A percentile compares a stretch with the other conserved stretches of the same genome.
These are phyloP conservation scores for Aspergillus sp. DNA, from an alignment of 2,329 filamentous ascomycete species.

Conservation along the genomic window DNA sequence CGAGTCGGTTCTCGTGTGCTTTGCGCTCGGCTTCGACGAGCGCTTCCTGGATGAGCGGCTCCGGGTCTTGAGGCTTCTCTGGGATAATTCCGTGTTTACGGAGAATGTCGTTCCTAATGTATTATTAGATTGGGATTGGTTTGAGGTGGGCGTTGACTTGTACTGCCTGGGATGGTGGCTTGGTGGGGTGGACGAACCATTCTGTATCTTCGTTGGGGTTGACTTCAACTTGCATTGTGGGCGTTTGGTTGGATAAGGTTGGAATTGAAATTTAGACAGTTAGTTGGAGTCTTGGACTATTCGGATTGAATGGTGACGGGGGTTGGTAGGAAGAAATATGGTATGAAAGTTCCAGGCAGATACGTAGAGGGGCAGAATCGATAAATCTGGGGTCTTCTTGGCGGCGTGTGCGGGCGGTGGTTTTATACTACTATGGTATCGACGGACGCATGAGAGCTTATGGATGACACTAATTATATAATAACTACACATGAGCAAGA, in stretches of 20 bases:
- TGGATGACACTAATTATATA: not conserved
- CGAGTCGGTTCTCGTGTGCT: constrained; percentile 87
- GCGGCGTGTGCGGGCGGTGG: not conserved
- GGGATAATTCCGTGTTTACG: constrained; percentile 95
- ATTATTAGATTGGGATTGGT: constrained; percentile 2
- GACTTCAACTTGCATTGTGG: constrained; percentile 71
- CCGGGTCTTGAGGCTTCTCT: constrained; percentile 95
- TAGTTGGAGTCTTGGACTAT: not conserved
- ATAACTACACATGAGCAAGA: too few species aligned
- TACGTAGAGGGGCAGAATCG: not conserved
- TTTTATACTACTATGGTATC: not conserved
- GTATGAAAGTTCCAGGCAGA: constrained; percentile 3
- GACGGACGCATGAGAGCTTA: not conserved
- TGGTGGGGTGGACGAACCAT: constrained; percentile 60
- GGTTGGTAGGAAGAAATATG: not conserved
- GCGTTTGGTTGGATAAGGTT: not conserved
- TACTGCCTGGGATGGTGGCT: not conserved
- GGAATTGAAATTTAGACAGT: not conserved
- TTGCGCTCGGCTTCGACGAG: constrained; percentile 77
- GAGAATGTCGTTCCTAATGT: constrained; percentile 88
- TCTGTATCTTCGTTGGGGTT: constrained; percentile 97
- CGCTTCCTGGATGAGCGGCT: constrained; percentile 93
- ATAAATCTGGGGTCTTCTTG: not conserved
- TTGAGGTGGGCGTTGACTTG: not conserved
- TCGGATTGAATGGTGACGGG: not conserved